phyloP scores from a whole-genome alignment of 2,329 filamentous ascomycete species.

The Fonsecaea nubica region DNA sequence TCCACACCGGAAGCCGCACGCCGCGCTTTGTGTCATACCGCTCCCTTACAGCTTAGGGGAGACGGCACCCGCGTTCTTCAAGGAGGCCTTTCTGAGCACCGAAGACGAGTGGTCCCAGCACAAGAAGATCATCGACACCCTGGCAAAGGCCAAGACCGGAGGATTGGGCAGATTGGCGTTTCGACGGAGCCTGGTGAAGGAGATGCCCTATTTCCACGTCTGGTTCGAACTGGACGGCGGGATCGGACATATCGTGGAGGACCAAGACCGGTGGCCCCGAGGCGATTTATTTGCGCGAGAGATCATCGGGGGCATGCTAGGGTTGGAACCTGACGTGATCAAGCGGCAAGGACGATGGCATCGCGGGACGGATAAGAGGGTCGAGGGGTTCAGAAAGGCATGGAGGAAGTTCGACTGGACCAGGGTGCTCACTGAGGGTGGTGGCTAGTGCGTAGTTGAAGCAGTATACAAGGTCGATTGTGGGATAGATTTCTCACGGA shows the following conservation, averaged over 20 bases:
- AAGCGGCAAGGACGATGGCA: slow-evolving; percentile 91
- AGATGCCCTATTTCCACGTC: slow-evolving; percentile 98
- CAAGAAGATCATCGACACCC: slow-evolving; percentile 89
- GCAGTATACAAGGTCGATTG: background rate
- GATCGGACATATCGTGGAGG: slow-evolving; percentile 89
- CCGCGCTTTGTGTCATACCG: slow-evolving; percentile 83
- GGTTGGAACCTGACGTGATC: slow-evolving; percentile 78
- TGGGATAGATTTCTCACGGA: background rate
- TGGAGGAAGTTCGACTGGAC: slow-evolving; percentile 97
- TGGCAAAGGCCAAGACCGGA: slow-evolving; percentile 62
- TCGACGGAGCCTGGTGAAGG: slow-evolving; percentile 80
- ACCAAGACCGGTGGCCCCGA: slow-evolving; percentile 80
- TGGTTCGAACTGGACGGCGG: slow-evolving; percentile 96
- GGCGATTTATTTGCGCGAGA: slow-evolving; percentile 94
- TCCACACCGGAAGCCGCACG: slow-evolving; percentile 79
- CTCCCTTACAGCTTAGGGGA: slow-evolving; percentile 91
- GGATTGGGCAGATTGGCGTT: slow-evolving; percentile 78
- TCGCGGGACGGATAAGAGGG: slow-evolving; percentile 67
- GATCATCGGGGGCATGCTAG: slow-evolving; percentile 89
- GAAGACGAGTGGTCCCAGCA: slow-evolving; percentile 98
- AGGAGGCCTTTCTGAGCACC: slow-evolving; percentile 84
- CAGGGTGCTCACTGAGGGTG: slow-evolving; percentile 62
- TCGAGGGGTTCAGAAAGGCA: slow-evolving; percentile 78
- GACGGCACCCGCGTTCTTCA: slow-evolving; percentile 91
- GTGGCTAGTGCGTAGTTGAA: slow-evolving; percentile 1